A percentile compares a stretch with the other conserved stretches of the same genome.
Evolutionary conservation across 2,329 filamentous ascomycete genomes (phyloP).

Genomic region (Hirsutella rhossiliensis): DNA sequence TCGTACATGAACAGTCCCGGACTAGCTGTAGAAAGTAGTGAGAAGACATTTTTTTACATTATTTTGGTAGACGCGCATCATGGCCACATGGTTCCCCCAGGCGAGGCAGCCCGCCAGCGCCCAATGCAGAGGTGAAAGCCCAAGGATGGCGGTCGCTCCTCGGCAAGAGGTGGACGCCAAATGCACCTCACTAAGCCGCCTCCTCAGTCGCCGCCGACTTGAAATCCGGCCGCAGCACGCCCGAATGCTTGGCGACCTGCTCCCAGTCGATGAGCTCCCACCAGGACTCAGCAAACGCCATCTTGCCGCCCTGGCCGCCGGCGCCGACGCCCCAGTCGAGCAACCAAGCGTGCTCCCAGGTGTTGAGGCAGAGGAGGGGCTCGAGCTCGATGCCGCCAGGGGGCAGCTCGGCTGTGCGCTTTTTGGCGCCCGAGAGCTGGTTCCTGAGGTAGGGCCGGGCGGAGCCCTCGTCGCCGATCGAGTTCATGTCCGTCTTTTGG

Average conservation of each 20-base stretch:
- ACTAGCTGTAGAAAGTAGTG: no score
- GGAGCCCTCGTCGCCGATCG: conserved; percentile 28
- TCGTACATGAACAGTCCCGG: no score
- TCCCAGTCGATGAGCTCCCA: conserved; percentile 85
- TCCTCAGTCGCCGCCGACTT: conserved; percentile 11
- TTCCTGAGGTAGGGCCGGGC: conserved; percentile 27
- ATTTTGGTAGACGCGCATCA: no score
- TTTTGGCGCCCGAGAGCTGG: conserved; percentile 17
- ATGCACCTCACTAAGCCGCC: not conserved
- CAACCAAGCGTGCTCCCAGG: conserved; percentile 92
- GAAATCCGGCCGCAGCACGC: conserved; percentile 21
- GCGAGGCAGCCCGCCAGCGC: no score
- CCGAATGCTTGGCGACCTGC: conserved; percentile 40
- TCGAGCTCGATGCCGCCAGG: conserved; percentile 57
- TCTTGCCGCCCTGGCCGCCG: conserved; percentile 58
- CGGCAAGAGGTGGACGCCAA: no score
- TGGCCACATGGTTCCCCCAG: no score
- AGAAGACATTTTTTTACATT: no score
- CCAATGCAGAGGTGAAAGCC: no score
- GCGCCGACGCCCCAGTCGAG: conserved; percentile 58
- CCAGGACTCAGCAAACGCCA: conserved; percentile 64
- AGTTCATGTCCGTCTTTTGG: conserved; percentile 60
- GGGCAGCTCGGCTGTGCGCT: conserved; percentile 26
- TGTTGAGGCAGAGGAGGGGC: conserved; percentile 83
- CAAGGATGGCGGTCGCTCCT: no score